Conservation (phyloP, 192 early-diverging fungal genomes). For the Linnemannia exigua region DNA sequence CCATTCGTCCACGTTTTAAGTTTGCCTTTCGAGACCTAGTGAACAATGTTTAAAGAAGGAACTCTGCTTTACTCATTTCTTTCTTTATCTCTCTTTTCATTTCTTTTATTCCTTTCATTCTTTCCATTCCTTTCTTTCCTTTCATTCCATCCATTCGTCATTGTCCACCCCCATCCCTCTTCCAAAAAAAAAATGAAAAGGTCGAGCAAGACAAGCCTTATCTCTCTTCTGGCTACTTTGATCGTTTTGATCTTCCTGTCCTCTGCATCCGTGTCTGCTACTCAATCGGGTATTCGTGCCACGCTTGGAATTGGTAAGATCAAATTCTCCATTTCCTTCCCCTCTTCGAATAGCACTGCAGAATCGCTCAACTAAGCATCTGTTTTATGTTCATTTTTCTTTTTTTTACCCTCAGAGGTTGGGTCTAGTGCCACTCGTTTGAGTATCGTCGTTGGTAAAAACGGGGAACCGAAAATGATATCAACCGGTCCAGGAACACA, state of each 20-base stretch:
- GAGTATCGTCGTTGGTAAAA: constrained; percentile 16
- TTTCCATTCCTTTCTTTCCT: background rate
- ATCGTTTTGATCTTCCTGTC: constrained; percentile 8
- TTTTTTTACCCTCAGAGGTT: constrained; percentile 2
- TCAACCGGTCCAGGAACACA: constrained; percentile 21
- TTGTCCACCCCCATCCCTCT: no score
- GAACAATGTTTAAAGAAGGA: no score
- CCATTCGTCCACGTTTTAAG: no score
- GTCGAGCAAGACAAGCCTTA: background rate
- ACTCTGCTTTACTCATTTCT: no score
- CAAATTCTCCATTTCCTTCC: background rate
- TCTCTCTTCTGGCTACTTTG: constrained; percentile 16
- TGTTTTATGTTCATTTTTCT: background rate
- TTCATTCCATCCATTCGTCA: no score
- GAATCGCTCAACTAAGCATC: background rate
- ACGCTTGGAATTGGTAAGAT: constrained; percentile 18
- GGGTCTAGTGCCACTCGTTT: constrained; percentile 18
- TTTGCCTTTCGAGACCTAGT: no score
- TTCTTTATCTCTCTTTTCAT: background rate
- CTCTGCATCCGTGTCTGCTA: constrained; percentile 5
- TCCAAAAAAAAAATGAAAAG: constrained; percentile 15
- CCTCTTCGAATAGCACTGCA: background rate
- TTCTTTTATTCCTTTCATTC: background rate
- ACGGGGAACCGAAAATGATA: constrained; percentile 23
- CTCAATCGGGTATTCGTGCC: background rate